Conservation (phyloP, 306 rosid species). For the Canavalia ensiformis region DNA sequence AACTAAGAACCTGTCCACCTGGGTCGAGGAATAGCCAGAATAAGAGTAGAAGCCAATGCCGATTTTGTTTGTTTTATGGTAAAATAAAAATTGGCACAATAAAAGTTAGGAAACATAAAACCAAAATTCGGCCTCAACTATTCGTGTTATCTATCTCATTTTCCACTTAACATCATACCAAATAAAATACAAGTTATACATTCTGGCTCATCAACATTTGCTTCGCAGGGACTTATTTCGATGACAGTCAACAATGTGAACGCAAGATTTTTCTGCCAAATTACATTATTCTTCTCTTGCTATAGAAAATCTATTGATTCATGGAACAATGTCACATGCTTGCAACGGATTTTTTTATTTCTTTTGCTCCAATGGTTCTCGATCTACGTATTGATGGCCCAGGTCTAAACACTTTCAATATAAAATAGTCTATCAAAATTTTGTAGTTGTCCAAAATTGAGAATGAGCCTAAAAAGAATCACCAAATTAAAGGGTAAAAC, state of each 20-base stretch:
- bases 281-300: constrained; percentile 3
- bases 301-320: background rate
- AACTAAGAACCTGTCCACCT: too few species aligned
- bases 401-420: background rate
- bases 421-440: constrained; percentile 39
- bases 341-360: background rate
- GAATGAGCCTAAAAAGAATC: constrained; percentile 6
- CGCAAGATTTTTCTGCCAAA: constrained; percentile 11
- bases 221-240: background rate
- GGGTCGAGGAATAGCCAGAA: too few species aligned
- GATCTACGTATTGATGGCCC: constrained; percentile 22
- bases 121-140: background rate
- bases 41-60: too few species aligned
- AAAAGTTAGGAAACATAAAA: background rate
- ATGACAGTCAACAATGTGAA: background rate
- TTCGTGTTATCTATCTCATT: background rate
- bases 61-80: too few species aligned
- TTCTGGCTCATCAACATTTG: constrained; percentile 3
- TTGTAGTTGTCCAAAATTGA: constrained; percentile 37
- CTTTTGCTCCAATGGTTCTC: constrained; percentile 17
- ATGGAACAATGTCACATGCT: background rate
- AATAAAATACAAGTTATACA: background rate
- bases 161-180: background rate
- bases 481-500: constrained; percentile 12
- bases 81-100: too few species aligned